Conservation (phyloP, 768 basidiomycete species). For the Leccinum subgranulosum region DNA sequence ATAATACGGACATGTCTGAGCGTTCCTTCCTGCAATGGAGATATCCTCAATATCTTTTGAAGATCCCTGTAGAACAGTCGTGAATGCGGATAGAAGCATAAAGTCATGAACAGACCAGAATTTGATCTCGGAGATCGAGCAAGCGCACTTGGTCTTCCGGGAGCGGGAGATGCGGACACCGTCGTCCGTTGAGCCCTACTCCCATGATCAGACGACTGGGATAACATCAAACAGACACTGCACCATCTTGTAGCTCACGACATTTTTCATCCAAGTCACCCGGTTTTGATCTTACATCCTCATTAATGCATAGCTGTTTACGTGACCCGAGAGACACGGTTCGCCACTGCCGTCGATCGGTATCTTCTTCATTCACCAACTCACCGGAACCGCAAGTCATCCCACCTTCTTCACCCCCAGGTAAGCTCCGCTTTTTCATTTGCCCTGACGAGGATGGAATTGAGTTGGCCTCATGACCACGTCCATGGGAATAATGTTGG, state of each 20-base stretch:
- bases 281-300: constrained; percentile 57
- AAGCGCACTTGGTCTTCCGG: constrained; percentile 65
- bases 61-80: constrained; percentile 52
- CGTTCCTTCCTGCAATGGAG: constrained; percentile 62
- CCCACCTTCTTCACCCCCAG: constrained; percentile 18
- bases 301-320: constrained; percentile 91
- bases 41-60: constrained; percentile 96
- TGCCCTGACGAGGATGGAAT: not conserved
- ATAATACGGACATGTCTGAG: constrained; percentile 88
- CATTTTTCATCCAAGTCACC: constrained; percentile 86
- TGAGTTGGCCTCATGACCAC: not conserved
- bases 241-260: constrained; percentile 74
- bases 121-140: constrained; percentile 83
- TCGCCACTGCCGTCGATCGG: constrained; percentile 39
- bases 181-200: constrained; percentile 58
- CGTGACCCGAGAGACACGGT: constrained; percentile 87
- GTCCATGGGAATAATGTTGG: constrained; percentile 12
- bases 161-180: constrained; percentile 77
- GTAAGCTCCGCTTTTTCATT: constrained; percentile 20
- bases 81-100: not conserved
- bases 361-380: constrained; percentile 1
- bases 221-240: not conserved
- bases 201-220: constrained; percentile 1
- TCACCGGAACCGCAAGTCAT: not conserved
- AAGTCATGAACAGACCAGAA: constrained; percentile 49